Evolutionary conservation across 306 rosid genomes (phyloP).

Genomic region (Ormosia emarginata): DNA sequence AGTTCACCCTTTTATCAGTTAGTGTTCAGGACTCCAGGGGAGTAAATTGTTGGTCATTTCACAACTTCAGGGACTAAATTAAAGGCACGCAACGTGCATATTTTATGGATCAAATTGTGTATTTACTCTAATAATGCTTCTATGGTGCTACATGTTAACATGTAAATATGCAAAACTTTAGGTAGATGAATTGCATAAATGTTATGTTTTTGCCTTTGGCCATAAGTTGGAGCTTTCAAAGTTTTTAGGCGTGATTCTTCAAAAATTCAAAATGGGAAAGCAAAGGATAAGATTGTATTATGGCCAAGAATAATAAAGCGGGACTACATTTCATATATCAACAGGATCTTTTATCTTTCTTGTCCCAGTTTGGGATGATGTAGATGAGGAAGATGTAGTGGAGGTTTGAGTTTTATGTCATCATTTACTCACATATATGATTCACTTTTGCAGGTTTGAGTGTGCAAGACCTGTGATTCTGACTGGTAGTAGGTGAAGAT

Average conservation of each 20-base stretch:
- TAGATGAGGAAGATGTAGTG: not conserved
- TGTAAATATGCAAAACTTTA: not conserved
- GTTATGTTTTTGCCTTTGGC: not conserved
- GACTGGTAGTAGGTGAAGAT: not conserved
- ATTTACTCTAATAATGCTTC: not conserved
- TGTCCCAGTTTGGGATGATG: not conserved
- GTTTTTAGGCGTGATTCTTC: not conserved
- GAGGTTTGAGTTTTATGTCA: not conserved
- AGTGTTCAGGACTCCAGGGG: too few species aligned
- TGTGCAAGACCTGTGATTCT: conserved; percentile 68
- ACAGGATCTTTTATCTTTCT: not conserved
- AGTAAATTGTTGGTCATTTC: too few species aligned
- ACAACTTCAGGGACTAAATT: too few species aligned
- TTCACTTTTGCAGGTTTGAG: conserved; percentile 56
- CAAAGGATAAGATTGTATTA: not conserved
- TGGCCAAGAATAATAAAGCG: not conserved
- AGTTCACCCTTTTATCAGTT: too few species aligned
- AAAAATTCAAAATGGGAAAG: not conserved
- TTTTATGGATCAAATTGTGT: too few species aligned
- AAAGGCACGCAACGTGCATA: too few species aligned
- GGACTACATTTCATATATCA: not conserved
- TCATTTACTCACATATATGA: not conserved
- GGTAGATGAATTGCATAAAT: not conserved
- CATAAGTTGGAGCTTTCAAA: not conserved
- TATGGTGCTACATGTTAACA: not conserved